Evolutionary conservation across 495 filamentous ascomycete species (phyloP), one percentile per base, ranked within the genome.

Genomic region (Echria macrotheca): DNA sequence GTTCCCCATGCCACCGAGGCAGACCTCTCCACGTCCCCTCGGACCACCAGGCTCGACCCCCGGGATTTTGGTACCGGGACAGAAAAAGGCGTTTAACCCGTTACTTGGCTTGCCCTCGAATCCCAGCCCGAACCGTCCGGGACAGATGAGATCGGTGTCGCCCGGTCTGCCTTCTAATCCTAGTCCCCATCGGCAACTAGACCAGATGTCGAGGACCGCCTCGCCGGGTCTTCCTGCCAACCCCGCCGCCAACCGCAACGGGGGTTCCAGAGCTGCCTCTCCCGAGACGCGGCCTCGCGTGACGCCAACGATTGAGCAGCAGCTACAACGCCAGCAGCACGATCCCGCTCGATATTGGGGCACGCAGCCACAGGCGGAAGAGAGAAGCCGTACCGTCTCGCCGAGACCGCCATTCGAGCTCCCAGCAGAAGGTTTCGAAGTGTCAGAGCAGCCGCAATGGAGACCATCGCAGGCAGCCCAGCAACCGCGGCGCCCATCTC

Each of bases 21-120:
- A 39, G 36, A 11, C 14, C 28, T 28, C 45, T 32, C 15, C 3
- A 35, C 15, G 23, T 6, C 28, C 28, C 12, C 7, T 12, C 28
- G 28, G 28, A 6, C 7, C 26, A 24, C 28, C 28, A 44, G 7
- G 41, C 12, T 29, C 5, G 4, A 12, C 22, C 11, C 4, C 39
- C 2, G 12, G 7, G 12, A 31, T 38, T n/a, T 15, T 24, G 11
- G 36, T 26, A 11, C 35, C n/a, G 24, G 53, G 38, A 22, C 55
- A 44, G 2, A 44, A 53, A 44, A 49, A 50, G 18, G 47, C 41
- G 9, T n/a, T n/a, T n/a, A n/a, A n/a, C n/a, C n/a, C n/a, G n/a
- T n/a, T n/a, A n/a, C 50, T 52, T 2, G 31, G 18, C n/a, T 22
- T 61, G 4, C 28, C 28, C 28, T 6, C 28, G 28, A 60, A 57